phyloP scores from a whole-genome alignment of 352 stramenopile genomes.

The Pythium folliculosum region DNA sequence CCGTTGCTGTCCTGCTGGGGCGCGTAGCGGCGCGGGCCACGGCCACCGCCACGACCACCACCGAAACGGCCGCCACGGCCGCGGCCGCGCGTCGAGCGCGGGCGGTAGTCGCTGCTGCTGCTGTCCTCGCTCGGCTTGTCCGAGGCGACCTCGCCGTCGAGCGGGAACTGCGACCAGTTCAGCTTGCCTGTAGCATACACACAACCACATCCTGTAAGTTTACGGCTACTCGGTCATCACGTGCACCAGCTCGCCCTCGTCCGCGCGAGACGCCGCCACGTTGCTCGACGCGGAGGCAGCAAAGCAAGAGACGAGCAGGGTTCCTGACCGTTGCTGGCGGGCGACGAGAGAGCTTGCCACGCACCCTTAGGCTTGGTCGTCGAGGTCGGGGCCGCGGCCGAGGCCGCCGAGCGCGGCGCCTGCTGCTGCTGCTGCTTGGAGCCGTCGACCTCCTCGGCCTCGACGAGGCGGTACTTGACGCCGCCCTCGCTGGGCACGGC shows the following conservation, averaged over 20 bases:
- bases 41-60: constrained; percentile 23
- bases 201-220: background rate
- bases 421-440: constrained; percentile 44
- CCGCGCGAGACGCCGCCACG: background rate
- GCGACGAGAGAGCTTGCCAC: constrained; percentile 21
- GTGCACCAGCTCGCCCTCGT: background rate
- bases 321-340: constrained; percentile 15
- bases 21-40: constrained; percentile 40
- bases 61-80: constrained; percentile 36
- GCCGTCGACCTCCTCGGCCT: constrained; percentile 78
- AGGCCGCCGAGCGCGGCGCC: constrained; percentile 7
- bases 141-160: constrained; percentile 43
- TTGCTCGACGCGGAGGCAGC: background rate
- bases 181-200: constrained; percentile 43
- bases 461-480: constrained; percentile 85
- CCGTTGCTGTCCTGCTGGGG: constrained; percentile 56
- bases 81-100: constrained; percentile 27
- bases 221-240: background rate
- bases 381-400: background rate
- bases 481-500: constrained; percentile 28
- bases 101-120: constrained; percentile 25
- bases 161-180: constrained; percentile 71
- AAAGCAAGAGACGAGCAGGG: background rate
- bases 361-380: constrained; percentile 29
- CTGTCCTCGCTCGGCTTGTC: constrained; percentile 34